Conservation (phyloP, 306 rosid genomes). For the Quercus gilva region DNA sequence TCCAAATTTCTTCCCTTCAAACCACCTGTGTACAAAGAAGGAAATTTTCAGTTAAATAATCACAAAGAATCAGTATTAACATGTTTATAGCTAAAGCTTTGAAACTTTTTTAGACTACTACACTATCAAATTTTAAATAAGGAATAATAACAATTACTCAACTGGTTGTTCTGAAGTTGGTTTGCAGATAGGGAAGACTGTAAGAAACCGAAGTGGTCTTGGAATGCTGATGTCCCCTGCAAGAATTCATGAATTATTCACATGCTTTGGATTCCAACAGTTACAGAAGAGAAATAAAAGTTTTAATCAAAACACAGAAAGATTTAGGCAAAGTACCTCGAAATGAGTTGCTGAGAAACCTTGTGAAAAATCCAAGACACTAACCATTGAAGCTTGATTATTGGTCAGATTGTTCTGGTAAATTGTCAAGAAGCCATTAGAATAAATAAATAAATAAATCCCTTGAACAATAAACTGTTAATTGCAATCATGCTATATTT, state of each 20-base stretch:
- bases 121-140: not conserved
- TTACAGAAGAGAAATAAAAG: not conserved
- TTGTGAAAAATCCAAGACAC: conserved; percentile 65
- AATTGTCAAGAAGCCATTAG: conserved; percentile 6
- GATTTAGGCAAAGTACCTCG: conserved; percentile 45
- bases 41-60: conserved; percentile 9
- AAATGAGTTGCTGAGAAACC: conserved; percentile 79
- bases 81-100: not conserved
- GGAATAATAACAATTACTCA: conserved; percentile 4
- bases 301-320: not conserved
- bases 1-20: conserved; percentile 48
- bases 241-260: conserved; percentile 17
- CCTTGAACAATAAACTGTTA: not conserved
- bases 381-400: conserved; percentile 50
- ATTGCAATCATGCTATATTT: not conserved
- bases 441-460: not conserved
- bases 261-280: not conserved
- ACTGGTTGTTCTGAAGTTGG: conserved; percentile 60
- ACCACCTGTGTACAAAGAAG: conserved; percentile 53
- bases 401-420: conserved; percentile 52
- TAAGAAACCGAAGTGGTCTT: conserved; percentile 57
- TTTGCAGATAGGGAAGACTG: conserved; percentile 57
- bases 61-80: not conserved
- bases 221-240: conserved; percentile 69
- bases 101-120: not conserved